Percentiles rank a stretch among this genome's conserved stretches.
phyloP scores from a whole-genome alignment of 1,284 basidiomycete genomes.

The Tilletiopsis washingtonensis region DNA sequence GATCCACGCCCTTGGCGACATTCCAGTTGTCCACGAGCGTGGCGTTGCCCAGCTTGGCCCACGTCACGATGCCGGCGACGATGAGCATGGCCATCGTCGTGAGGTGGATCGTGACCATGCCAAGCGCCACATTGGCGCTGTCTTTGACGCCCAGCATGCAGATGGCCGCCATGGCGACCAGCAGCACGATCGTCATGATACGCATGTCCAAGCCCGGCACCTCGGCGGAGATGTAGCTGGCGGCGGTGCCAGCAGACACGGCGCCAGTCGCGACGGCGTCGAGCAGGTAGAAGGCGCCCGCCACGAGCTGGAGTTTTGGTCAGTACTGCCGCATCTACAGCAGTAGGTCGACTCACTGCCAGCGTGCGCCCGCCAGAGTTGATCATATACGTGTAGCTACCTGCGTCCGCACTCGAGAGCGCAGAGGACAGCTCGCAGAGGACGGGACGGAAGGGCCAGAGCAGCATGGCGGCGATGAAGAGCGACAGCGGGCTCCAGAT shows the following conservation, averaged over 20 bases:
- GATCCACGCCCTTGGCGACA: constrained; percentile 6
- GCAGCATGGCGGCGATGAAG: constrained; percentile 23
- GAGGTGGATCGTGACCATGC: constrained; percentile 25
- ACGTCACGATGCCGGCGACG: constrained; percentile 20
- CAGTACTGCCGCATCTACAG: too few species aligned
- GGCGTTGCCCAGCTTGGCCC: constrained; percentile 18
- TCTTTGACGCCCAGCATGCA: constrained; percentile 21
- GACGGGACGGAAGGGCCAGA: constrained; percentile 29
- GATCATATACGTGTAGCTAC: constrained; percentile 25
- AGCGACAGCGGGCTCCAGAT: constrained; percentile 22
- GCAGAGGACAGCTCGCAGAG: constrained; percentile 28
- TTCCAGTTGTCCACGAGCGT: constrained; percentile 20
- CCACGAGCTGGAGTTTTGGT: constrained; percentile 23
- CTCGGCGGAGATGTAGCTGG: constrained; percentile 19
- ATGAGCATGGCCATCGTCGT: constrained; percentile 27
- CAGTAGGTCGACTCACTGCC: constrained; percentile 9
- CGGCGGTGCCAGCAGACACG: constrained; percentile 26
- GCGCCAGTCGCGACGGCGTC: constrained; percentile 31
- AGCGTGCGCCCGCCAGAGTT: too few species aligned
- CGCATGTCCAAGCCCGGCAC: not conserved
- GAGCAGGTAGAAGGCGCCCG: constrained; percentile 24
- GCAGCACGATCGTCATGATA: constrained; percentile 17
- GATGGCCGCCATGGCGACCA: constrained; percentile 16
- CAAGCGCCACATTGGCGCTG: constrained; percentile 22
- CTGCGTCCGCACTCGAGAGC: constrained; percentile 19